Conservation (phyloP, 805 yeast species). For the Hagleromyces aurorensis region DNA sequence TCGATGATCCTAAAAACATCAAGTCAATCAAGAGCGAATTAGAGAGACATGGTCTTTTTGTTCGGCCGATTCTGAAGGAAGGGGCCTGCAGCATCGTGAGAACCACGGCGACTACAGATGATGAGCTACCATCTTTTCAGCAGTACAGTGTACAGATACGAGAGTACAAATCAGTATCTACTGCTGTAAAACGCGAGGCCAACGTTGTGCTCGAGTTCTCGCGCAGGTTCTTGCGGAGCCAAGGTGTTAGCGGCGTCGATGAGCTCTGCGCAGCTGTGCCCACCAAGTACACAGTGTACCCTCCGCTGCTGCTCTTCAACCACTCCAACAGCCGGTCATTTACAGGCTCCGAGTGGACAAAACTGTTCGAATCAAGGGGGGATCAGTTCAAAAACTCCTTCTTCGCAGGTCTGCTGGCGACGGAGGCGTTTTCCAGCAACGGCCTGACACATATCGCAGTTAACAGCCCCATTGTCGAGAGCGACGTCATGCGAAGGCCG, state of each 20-base stretch:
- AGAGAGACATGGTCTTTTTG: constrained; percentile 14
- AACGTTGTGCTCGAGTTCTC: constrained; percentile 8
- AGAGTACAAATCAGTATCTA: constrained; percentile 7
- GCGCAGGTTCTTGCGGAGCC: constrained; percentile 3
- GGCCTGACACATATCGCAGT: constrained; percentile 55
- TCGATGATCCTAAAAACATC: constrained; percentile 11
- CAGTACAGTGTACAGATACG: constrained; percentile 2
- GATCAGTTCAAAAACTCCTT: constrained; percentile 4
- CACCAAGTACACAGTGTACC: constrained; percentile 51
- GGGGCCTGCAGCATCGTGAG: constrained; percentile 14
- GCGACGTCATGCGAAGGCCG: constrained; percentile 59
- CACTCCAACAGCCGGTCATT: constrained; percentile 38
- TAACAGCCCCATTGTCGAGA: constrained; percentile 55
- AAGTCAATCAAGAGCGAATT: constrained; percentile 21
- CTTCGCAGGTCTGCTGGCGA: constrained; percentile 20
- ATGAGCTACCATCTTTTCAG: constrained; percentile 6
- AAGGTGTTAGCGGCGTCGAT: constrained; percentile 1
- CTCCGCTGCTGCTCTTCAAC: constrained; percentile 57
- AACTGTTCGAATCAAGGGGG: constrained; percentile 12
- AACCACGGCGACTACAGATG: constrained; percentile 12
- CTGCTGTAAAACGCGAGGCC: constrained; percentile 1
- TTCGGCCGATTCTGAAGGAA: constrained; percentile 21
- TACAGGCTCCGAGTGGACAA: constrained; percentile 32
- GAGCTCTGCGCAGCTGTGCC: constrained; percentile 17
- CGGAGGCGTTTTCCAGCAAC: constrained; percentile 12